These are phyloP conservation scores for Saussurea involucrata DNA, from an alignment of 129 eudicot genomes.

Conservation along the genomic window DNA sequence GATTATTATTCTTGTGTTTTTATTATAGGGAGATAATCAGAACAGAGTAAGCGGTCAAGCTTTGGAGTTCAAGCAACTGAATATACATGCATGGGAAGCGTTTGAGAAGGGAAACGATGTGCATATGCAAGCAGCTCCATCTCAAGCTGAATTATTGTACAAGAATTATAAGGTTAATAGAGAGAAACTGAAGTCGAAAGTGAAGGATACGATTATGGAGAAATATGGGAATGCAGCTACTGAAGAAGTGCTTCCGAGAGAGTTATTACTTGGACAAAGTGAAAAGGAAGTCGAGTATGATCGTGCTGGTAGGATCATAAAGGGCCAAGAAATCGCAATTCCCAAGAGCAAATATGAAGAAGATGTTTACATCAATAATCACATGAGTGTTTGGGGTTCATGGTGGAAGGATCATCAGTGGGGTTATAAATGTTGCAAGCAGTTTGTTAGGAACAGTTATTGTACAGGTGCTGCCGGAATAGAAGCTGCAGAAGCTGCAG, in stretches of 20 bases:
- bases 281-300: conserved; percentile 93
- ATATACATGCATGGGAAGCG: conserved; percentile 92
- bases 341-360: conserved; percentile 96
- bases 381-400: conserved; percentile 79
- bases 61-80: conserved; percentile 88
- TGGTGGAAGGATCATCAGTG: conserved; percentile 94
- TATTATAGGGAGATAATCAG: conserved; percentile 68
- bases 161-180: conserved; percentile 70
- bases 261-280: conserved; percentile 86
- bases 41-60: conserved; percentile 95
- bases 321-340: conserved; percentile 82
- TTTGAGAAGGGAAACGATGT: conserved; percentile 93
- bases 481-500: conserved; percentile 90
- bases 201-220: conserved; percentile 74
- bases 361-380: conserved; percentile 71
- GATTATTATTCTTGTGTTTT: neutral
- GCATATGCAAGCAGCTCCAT: conserved; percentile 98
- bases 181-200: conserved; percentile 73
- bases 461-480: conserved; percentile 95
- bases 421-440: conserved; percentile 88
- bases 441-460: conserved; percentile 77
- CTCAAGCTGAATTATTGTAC: conserved; percentile 84
- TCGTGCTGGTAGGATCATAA: conserved; percentile 88
- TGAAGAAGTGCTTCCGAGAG: conserved; percentile 65
- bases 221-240: conserved; percentile 91